These are phyloP conservation scores for Athelia sp. DNA, from an alignment of 1,284 basidiomycete genomes.

Conservation along the genomic window DNA sequence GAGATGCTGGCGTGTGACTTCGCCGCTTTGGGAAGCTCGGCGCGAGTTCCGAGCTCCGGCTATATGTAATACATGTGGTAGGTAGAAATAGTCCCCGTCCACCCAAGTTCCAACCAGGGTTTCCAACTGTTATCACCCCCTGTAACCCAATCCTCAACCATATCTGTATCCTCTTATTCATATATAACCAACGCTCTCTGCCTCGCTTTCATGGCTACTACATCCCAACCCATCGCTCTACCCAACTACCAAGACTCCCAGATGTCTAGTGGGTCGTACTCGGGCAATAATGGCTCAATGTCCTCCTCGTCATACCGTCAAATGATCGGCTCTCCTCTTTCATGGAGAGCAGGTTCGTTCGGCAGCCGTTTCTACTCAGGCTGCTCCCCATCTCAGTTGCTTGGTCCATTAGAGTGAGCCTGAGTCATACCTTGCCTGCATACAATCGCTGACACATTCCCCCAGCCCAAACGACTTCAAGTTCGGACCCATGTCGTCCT, in stretches of 20 bases:
- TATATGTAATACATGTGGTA: too few species aligned
- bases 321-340: constrained; percentile 66
- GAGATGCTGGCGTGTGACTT: too few species aligned
- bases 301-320: constrained; percentile 59
- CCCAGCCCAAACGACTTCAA: constrained; percentile 51
- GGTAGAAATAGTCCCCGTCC: too few species aligned
- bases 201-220: constrained; percentile 24
- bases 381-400: constrained; percentile 54
- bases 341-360: constrained; percentile 59
- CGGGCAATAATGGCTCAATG: constrained; percentile 48
- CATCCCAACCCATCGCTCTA: constrained; percentile 57
- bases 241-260: constrained; percentile 29
- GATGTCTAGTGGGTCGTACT: constrained; percentile 46
- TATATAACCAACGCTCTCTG: not conserved
- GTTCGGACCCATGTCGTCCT: constrained; percentile 49
- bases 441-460: not conserved
- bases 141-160: too few species aligned
- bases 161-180: too few species aligned
- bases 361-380: constrained; percentile 58
- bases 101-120: too few species aligned
- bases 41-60: too few species aligned
- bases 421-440: not conserved
- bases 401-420: constrained; percentile 60
- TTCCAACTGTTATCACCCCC: too few species aligned
- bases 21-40: too few species aligned